Evolutionary conservation across 371 early-diverging fungal species (phyloP).

Genomic region (Mortierella sp.): DNA sequence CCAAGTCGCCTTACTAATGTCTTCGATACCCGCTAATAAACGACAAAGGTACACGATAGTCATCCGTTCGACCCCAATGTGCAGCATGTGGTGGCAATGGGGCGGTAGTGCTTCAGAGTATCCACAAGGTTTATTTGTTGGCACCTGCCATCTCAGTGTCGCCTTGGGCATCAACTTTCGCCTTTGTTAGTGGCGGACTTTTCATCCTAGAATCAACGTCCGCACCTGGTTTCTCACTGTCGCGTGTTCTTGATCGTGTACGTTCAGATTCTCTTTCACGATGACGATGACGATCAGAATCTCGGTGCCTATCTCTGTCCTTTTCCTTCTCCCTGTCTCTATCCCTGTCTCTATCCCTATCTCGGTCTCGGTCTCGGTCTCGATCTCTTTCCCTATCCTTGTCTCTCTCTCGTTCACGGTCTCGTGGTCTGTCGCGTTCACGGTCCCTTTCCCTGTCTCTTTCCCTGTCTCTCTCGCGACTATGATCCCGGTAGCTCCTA

Average conservation of each 20-base stretch:
- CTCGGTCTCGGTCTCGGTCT: conserved; percentile 17
- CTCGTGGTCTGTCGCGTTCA: conserved; percentile 9
- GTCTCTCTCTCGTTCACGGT: conserved; percentile 5
- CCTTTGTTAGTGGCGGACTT: conserved; percentile 22
- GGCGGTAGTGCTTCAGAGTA: too few species aligned
- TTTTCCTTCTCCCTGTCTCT: conserved; percentile 5
- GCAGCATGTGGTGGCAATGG: too few species aligned
- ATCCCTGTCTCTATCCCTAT: conserved; percentile 14
- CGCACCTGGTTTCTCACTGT: conserved; percentile 29
- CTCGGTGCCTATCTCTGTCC: conserved; percentile 22
- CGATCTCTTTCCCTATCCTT: conserved; percentile 22
- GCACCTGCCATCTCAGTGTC: not conserved
- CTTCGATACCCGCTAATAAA: too few species aligned
- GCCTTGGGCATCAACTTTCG: not conserved
- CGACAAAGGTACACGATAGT: too few species aligned
- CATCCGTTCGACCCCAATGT: too few species aligned
- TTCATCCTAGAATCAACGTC: conserved; percentile 45
- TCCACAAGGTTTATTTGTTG: not conserved
- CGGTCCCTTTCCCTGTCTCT: conserved; percentile 24
- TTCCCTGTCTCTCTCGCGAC: conserved; percentile 26
- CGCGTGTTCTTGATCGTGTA: conserved; percentile 12
- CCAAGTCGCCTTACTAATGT: too few species aligned
- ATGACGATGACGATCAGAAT: conserved; percentile 53
- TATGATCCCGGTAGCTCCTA: conserved; percentile 21
- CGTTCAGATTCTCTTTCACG: conserved; percentile 46